Evolutionary conservation across 805 yeast species (phyloP), one percentile per base, ranked within the genome.

Genomic region (Metschnikowia noctiluminum): DNA sequence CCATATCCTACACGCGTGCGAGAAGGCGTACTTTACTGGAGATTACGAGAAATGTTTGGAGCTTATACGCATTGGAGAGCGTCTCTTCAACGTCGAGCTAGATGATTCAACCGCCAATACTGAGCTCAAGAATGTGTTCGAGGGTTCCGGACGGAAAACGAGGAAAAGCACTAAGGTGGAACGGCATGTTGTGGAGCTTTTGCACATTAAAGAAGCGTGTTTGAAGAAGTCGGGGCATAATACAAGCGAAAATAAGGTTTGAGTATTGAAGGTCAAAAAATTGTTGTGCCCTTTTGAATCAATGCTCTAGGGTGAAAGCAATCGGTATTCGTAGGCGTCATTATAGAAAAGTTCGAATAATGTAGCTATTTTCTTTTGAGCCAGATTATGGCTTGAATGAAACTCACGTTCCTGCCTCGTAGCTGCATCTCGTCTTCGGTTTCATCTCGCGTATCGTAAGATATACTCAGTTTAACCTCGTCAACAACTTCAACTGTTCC

Each of bases 401-500:
- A 72, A 53, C 82, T 77, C 3, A 77, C 81, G 56, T 68, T 66
- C 43, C 85, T 57, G 56, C 71, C 76, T 35, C 68, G 57, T 46
- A 68, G 71, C 13, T 65, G 46, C 6, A 66, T 58, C 13, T 68
- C 71, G 3, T 68, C 71, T 9, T 67, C 70, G 37, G 51, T 48
- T 5, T 60, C 65, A n/a, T 63, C 63, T 35, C 42, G 52, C 35
- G 45, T 50, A 43, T 47, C 42, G 32, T 45, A 43, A 34, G 42
- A 50, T 40, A 15, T 46, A 30, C 12, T 59, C 55, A 30, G 14
- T 38, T 43, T 42, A 40, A 82, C 73, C 64, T 89, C 96, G 64
- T 90, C 97, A 27, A 87, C 61, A 0, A 89, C 90, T 27, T 78
- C 78, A 0, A 85, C 74, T 6, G 85, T 80, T 26, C 78, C 82